Evolutionary conservation across 2,329 filamentous ascomycete species (phyloP).

Genomic region (Aspergillus costaricaensis): DNA sequence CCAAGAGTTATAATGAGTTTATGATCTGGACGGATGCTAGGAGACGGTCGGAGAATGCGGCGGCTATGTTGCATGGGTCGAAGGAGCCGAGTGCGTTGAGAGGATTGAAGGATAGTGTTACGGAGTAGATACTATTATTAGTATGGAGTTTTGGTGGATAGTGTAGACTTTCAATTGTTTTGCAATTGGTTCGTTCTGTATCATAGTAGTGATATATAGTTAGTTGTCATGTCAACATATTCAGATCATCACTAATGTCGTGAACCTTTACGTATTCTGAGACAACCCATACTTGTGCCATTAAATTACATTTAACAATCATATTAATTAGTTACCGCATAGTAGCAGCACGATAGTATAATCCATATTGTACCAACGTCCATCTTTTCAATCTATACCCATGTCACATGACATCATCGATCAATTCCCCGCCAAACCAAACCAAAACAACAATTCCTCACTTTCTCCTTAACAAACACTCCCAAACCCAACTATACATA

Average conservation of each 20-base stretch:
- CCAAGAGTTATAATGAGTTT: slow-evolving; percentile 63
- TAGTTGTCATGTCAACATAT: no score
- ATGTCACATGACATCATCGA: neutral
- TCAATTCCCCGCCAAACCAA: neutral
- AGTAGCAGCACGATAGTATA: neutral
- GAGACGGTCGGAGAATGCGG: slow-evolving; percentile 56
- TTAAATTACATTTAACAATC: no score
- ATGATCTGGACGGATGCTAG: slow-evolving; percentile 67
- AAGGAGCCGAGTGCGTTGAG: slow-evolving; percentile 38
- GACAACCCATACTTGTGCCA: no score
- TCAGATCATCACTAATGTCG: no score
- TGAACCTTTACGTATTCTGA: no score
- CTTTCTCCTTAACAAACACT: no score
- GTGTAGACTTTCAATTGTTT: neutral
- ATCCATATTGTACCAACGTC: neutral
- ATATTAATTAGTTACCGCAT: no score
- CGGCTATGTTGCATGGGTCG: slow-evolving; percentile 41
- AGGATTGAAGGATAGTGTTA: slow-evolving; percentile 41
- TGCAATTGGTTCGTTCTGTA: no score
- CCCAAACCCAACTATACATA: neutral
- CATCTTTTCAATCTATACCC: neutral
- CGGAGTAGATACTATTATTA: slow-evolving; percentile 31
- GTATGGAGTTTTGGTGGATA: neutral
- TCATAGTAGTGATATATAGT: no score
- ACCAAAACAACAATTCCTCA: neutral